Conservation (phyloP, 2,329 filamentous ascomycete genomes). For the Penicillium sp. region DNA sequence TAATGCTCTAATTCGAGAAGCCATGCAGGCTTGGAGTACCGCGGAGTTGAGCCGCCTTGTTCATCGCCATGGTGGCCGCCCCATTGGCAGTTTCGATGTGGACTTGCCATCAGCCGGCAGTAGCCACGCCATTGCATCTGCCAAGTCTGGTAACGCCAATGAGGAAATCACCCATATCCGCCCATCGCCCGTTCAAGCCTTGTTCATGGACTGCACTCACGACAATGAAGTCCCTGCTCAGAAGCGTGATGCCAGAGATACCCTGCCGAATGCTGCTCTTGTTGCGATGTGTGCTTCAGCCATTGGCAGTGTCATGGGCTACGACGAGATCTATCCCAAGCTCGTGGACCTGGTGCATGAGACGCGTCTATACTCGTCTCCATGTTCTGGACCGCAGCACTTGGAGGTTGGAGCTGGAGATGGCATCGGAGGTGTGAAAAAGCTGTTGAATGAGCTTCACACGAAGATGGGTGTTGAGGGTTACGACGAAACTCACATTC, state of each 20-base stretch:
- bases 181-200: slow-evolving; percentile 80
- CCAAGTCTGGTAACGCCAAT: slow-evolving; percentile 29
- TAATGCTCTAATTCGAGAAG: slow-evolving; percentile 87
- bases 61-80: slow-evolving; percentile 85
- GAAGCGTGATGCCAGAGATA: slow-evolving; percentile 90
- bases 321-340: slow-evolving; percentile 92
- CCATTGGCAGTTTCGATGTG: slow-evolving; percentile 96
- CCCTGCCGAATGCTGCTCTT: slow-evolving; percentile 85
- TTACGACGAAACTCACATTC: slow-evolving; percentile 92
- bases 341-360: slow-evolving; percentile 92
- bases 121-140: slow-evolving; percentile 35
- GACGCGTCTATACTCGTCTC: slow-evolving; percentile 73
- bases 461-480: slow-evolving; percentile 91
- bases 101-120: slow-evolving; percentile 71
- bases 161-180: slow-evolving; percentile 77
- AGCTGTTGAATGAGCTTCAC: slow-evolving; percentile 90
- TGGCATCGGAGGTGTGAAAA: slow-evolving; percentile 85
- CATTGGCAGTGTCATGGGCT: slow-evolving; percentile 94
- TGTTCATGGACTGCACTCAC: slow-evolving; percentile 99
- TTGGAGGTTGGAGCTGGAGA: slow-evolving; percentile 60
- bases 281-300: slow-evolving; percentile 95
- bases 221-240: slow-evolving; percentile 96
- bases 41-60: slow-evolving; percentile 87
- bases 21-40: slow-evolving; percentile 98
- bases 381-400: slow-evolving; percentile 59